phyloP scores from a whole-genome alignment of 139 green algal genomes.

The Coccomyxa sp. region DNA sequence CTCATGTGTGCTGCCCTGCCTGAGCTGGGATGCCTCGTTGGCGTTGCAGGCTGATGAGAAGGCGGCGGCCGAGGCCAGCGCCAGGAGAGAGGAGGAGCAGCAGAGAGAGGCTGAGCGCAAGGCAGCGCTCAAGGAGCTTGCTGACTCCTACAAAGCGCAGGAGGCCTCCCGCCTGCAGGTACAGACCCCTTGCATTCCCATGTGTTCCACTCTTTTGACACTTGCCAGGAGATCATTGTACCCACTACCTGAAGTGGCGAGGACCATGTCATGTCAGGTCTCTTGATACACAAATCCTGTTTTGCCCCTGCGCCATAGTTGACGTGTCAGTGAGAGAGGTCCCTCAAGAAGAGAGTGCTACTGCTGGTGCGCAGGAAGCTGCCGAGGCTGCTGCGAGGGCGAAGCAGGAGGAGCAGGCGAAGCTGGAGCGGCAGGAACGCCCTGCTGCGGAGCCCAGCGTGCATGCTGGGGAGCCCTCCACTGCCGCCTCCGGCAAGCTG shows the following conservation, averaged over 20 bases:
- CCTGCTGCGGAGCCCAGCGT: neutral
- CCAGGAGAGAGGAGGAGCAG: conserved; percentile 22
- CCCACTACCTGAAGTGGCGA: too few relatives aligned
- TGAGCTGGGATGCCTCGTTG: too few relatives aligned
- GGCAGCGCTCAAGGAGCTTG: conserved; percentile 12
- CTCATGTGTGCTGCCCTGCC: too few relatives aligned
- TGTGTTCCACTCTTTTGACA: neutral
- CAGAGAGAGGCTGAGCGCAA: conserved; percentile 15
- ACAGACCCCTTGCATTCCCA: neutral
- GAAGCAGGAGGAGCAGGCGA: conserved; percentile 6
- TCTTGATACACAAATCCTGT: too few relatives aligned
- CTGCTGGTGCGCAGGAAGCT: conserved; percentile 1
- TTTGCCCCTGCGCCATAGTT: too few relatives aligned
- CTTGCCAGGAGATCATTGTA: too few relatives aligned
- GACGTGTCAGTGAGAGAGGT: too few relatives aligned
- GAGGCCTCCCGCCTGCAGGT: neutral
- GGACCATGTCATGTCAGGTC: too few relatives aligned
- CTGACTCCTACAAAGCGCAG: conserved; percentile 6
- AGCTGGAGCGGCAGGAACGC: neutral
- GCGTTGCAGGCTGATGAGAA: neutral
- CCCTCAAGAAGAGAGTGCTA: neutral
- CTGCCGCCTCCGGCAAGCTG: neutral
- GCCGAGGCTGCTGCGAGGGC: conserved; percentile 6
- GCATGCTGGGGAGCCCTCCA: neutral
- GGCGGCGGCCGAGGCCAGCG: neutral